Percentiles rank a stretch among this genome's conserved stretches.
Evolutionary conservation across 2,329 filamentous ascomycete species (phyloP).

Genomic region (Exophiala sideris): DNA sequence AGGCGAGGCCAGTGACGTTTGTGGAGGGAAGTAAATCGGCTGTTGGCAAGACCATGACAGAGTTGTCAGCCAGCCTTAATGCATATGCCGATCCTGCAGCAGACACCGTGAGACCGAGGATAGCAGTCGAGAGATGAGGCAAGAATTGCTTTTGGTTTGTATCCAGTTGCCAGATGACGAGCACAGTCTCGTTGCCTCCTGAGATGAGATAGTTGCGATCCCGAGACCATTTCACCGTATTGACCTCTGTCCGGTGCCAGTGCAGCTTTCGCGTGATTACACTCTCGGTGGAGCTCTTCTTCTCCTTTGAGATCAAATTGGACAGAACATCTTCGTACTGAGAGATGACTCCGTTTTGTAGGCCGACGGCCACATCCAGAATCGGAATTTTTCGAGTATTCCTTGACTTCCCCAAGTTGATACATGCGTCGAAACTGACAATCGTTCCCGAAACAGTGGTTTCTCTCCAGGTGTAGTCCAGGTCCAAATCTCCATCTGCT

Average conservation of each 20-base stretch:
- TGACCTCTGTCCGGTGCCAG: constrained; percentile 85
- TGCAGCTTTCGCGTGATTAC: constrained; percentile 66
- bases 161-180: constrained; percentile 91
- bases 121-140: constrained; percentile 82
- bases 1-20: constrained; percentile 62
- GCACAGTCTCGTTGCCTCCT: constrained; percentile 81
- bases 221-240: constrained; percentile 82
- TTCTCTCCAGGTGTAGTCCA: constrained; percentile 53
- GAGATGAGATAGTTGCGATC: constrained; percentile 96
- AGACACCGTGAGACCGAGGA: constrained; percentile 82
- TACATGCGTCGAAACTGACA: constrained; percentile 57
- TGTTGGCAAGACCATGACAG: constrained; percentile 83
- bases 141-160: constrained; percentile 78
- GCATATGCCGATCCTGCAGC: constrained; percentile 75
- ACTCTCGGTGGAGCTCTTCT: constrained; percentile 41
- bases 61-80: constrained; percentile 86
- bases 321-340: constrained; percentile 73
- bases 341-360: constrained; percentile 71
- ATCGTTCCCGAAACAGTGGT: constrained; percentile 59
- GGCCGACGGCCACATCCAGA: constrained; percentile 75
- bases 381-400: constrained; percentile 37
- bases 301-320: constrained; percentile 50
- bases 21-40: constrained; percentile 80
- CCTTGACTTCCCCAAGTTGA: constrained; percentile 24
- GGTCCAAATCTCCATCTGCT: constrained; percentile 34